A percentile compares a stretch with the other conserved stretches of the same genome.
Conservation (phyloP, 176 grass and related monocot species). For the Oryza officinalis region DNA sequence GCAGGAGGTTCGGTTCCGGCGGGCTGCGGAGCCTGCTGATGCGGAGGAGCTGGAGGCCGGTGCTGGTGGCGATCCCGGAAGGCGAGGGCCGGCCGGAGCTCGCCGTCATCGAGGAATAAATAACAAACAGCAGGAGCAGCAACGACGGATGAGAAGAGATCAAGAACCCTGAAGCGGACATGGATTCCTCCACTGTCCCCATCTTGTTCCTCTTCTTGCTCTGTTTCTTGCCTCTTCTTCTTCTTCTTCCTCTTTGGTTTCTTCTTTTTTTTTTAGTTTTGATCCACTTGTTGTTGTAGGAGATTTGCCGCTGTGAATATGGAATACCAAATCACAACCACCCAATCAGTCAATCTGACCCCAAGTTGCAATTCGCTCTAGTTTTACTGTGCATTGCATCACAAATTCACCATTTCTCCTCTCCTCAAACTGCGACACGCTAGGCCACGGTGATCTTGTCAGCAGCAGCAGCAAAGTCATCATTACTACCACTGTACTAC, state of each 20-base stretch:
- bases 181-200: background rate
- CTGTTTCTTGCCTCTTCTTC: background rate
- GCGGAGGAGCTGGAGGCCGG: conserved; percentile 62
- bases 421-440: background rate
- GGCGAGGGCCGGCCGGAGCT: conserved; percentile 37
- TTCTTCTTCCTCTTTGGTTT: background rate
- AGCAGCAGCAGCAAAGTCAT: background rate
- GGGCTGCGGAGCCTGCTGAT: conserved; percentile 51
- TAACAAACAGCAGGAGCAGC: background rate
- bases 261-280: background rate
- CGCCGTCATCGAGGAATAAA: conserved; percentile 40
- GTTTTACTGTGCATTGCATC: too few species aligned
- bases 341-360: background rate
- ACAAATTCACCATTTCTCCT: background rate
- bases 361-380: background rate
- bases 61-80: conserved; percentile 54
- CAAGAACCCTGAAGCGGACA: background rate
- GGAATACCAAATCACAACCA: background rate
- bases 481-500: background rate
- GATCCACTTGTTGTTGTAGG: background rate
- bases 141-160: background rate
- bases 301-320: conserved; percentile 34
- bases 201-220: background rate
- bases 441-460: background rate
- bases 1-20: conserved; percentile 34